Base-by-base conservation (phyloP, 192 early-diverging fungal species). In the Coemansia sp. region DNA sequence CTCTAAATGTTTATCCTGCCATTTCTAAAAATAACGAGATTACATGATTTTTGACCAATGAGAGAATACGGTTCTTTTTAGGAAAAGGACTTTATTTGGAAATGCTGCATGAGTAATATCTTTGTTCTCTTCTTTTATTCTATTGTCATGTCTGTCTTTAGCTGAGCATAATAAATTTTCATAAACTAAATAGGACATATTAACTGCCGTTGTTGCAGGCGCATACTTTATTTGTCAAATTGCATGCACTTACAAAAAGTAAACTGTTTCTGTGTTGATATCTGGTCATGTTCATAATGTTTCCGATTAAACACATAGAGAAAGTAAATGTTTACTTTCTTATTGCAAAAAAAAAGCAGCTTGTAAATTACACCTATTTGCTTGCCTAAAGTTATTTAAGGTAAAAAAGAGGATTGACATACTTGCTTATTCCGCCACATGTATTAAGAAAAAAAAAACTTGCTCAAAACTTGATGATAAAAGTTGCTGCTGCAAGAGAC, bases 151-250 rank as follows among this genome's bases (percentile, higher is more conserved):
- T 46, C 39, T 17, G 39, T 46, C 32, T 63, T 39, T 63, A 51
- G 61, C 5, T 63, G 33, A 20, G 21, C 39, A 17, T 57, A 25
- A 52, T 64, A 23, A n/a, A 58, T 46, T 46, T 14, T 66, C 46
- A 29, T 39, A 46, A 68, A 23, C 66, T 56, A 64, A 64, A 61
- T 74, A 74, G 72, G 72, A 74, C 64, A 74, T 74, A 74, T 74
- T 74, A 74, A 74, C 63, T 59, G 53, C 60, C 39, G 39, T 46
- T 46, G 39, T 46, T 46, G 39, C 39, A 46, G 39, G 14, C 39
- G 11, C 39, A 46, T 46, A 14, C 39, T 46, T 46, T 46, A 46
- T 46, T 46, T 46, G 39, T 46, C 11, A 17, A 46, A 46, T 46
- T 14, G 8, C 9, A 46, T 46, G 11, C 17, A 17, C 39, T 36